Percentiles rank a stretch among this genome's conserved stretches.
Conservation (phyloP, 2,329 filamentous ascomycete genomes). For the Colletotrichum liriopes region DNA sequence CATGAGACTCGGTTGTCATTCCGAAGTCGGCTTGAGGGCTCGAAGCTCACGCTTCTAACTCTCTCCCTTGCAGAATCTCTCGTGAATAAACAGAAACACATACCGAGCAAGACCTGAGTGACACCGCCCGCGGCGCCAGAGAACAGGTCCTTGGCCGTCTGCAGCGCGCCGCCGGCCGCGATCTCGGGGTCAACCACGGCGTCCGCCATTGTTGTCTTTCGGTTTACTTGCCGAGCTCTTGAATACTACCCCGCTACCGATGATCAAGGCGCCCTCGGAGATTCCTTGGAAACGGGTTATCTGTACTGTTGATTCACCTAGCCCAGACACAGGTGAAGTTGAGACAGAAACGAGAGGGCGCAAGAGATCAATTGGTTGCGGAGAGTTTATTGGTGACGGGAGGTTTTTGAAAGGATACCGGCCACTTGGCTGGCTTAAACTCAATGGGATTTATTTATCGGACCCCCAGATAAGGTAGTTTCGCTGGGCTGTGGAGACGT, state of each 20-base stretch:
- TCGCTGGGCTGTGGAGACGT: slow-evolving; percentile 1
- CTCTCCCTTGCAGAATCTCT: neutral
- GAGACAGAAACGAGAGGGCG: neutral
- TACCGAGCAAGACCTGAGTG: slow-evolving; percentile 94
- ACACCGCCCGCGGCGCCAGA: slow-evolving; percentile 92
- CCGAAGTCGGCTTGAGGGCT: slow-evolving; percentile 93
- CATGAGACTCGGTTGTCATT: slow-evolving; percentile 91
- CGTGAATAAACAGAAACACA: slow-evolving; percentile 49
- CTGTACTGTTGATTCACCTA: neutral
- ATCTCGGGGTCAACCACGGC: slow-evolving; percentile 38
- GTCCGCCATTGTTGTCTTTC: slow-evolving; percentile 35
- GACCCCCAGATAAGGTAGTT: slow-evolving; percentile 6
- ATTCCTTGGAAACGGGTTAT: neutral
- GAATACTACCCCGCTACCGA: slow-evolving; percentile 30
- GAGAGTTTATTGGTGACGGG: neutral
- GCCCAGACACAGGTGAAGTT: neutral
- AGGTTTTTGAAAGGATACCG: neutral
- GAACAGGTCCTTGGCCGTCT: slow-evolving; percentile 90
- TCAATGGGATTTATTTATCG: slow-evolving; percentile 15
- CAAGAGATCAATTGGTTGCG: neutral
- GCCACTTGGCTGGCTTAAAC: slow-evolving; percentile 1
- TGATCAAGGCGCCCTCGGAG: neutral
- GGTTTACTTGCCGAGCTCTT: slow-evolving; percentile 16
- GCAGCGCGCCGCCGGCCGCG: slow-evolving; percentile 57
- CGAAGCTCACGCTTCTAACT: slow-evolving; percentile 49